Evolutionary conservation across 1,284 basidiomycete species (phyloP), one percentile per base, ranked within the genome.

Genomic region (Ustilago tritici): DNA sequence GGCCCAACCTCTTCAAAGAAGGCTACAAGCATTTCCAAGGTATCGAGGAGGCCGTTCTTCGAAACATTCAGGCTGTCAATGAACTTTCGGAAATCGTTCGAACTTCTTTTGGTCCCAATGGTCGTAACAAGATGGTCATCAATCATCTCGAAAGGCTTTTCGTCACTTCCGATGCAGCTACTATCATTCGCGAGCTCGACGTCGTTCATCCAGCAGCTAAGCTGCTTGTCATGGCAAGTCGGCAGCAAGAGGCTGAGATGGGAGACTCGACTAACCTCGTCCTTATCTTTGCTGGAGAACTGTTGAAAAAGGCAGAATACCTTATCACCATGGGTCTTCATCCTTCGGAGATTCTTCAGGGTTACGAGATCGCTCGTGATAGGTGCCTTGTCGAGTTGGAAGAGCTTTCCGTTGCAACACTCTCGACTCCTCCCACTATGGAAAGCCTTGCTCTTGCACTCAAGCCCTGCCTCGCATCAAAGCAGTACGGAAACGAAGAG

Each of bases 191-290:
- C 77, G 97, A 99, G 88, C 92, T 98, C 86, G 97, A 99, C 86
- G 95, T 99, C 57, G 94, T 98, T 34, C 97, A 99, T 87, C 97
- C 97, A 0, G 96, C 96, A 6, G 97, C 95, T 35, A 99, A 98
- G 87, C 89, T 99, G 11, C 89, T 99, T 14, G 96, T 99, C 36
- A 97, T 98, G 94, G 95, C 95, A 19, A 94, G 93, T 47, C 95
- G 98, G 85, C 93, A 96, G 38, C 97, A 99, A 87, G 96, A 98
- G 87, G 87, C 92, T 1, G 97, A 99, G 68, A 96, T 98, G 93
- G 97, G 96, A 65, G 97, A 99, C 88, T 91, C 93, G 59, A 98
- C 96, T 63, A 98, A 98, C 87, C 90, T 93, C 84, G 95, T 99
- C 53, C 88, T 99, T 84, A 99, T 99, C 85, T 89, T 99, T 56